phyloP scores from a whole-genome alignment of 139 green algal species.

The Dunaliella sp. region DNA sequence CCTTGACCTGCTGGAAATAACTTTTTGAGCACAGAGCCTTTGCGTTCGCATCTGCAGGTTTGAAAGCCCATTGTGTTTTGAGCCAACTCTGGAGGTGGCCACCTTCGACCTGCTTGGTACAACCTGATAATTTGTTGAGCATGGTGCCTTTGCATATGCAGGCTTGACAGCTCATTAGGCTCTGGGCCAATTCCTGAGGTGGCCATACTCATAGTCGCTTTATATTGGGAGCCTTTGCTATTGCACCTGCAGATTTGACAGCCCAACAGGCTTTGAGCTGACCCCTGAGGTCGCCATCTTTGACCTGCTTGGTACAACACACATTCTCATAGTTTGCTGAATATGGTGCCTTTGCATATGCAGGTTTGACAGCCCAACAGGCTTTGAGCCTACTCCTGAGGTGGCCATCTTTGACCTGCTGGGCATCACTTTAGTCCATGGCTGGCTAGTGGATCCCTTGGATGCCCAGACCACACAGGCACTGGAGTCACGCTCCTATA shows the following conservation, averaged over 20 bases:
- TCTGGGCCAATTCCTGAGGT: constrained; percentile 61
- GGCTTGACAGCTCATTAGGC: neutral
- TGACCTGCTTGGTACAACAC: too few relatives aligned
- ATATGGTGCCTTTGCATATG: too few relatives aligned
- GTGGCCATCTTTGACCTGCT: constrained; percentile 94
- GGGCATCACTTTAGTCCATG: constrained; percentile 83
- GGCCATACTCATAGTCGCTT: too few relatives aligned
- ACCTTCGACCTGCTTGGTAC: too few relatives aligned
- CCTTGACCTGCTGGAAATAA: too few relatives aligned
- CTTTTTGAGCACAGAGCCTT: too few relatives aligned
- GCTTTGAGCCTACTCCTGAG: constrained; percentile 59
- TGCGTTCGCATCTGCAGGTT: too few relatives aligned
- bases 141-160: neutral
- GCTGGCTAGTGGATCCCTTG: constrained; percentile 85
- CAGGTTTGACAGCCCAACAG: neutral
- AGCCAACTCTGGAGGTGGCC: too few relatives aligned
- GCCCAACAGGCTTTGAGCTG: neutral
- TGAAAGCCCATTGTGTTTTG: neutral
- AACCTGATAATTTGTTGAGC: too few relatives aligned
- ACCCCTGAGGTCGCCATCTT: neutral
- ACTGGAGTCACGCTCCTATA: constrained; percentile 62
- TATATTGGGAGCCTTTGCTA: too few relatives aligned
- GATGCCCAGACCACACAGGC: neutral
- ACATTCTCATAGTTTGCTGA: too few relatives aligned
- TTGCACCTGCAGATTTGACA: neutral